These are phyloP conservation scores for Paracoccidioides brasiliensis DNA, from an alignment of 2,329 filamentous ascomycete genomes.

Conservation along the genomic window DNA sequence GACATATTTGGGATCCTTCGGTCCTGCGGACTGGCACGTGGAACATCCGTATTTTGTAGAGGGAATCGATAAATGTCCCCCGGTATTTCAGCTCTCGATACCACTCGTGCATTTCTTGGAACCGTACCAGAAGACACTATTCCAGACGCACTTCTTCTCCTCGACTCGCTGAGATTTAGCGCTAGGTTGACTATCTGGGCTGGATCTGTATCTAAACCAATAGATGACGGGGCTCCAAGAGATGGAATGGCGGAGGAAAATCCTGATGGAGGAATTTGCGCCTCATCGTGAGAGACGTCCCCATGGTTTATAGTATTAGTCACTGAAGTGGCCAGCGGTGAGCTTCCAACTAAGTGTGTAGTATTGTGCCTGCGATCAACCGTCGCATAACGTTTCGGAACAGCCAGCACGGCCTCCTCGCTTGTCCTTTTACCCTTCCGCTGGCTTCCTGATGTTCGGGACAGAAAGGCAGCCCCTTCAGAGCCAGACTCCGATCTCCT, in stretches of 20 bases:
- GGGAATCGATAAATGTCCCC: neutral
- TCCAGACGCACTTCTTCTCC: conserved; percentile 23
- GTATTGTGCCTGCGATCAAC: conserved; percentile 21
- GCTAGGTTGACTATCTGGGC: conserved; percentile 89
- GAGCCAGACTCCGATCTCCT: conserved; percentile 1
- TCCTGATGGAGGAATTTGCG: conserved; percentile 1
- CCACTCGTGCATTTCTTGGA: conserved; percentile 2
- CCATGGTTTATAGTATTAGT: conserved; percentile 12
- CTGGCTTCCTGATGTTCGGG: neutral
- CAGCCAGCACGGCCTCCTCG: conserved; percentile 21
- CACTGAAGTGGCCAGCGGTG: conserved; percentile 18
- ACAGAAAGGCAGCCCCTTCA: neutral
- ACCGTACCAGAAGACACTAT: conserved; percentile 3
- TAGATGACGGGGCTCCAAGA: conserved; percentile 8
- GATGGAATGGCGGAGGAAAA: conserved; percentile 6
- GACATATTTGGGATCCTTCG: neutral
- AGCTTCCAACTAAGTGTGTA: conserved; percentile 22
- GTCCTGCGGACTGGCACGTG: neutral
- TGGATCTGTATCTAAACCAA: conserved; percentile 56
- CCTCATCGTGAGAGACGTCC: conserved; percentile 6
- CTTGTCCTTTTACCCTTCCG: conserved; percentile 27
- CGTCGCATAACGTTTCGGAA: conserved; percentile 21
- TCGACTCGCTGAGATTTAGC: conserved; percentile 67
- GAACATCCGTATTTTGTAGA: neutral
- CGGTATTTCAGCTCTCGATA: neutral